Percentiles rank a stretch among this genome's conserved stretches.
These are phyloP conservation scores for Delphinella strobiligena DNA, from an alignment of 2,329 filamentous ascomycete species.

Conservation along the genomic window DNA sequence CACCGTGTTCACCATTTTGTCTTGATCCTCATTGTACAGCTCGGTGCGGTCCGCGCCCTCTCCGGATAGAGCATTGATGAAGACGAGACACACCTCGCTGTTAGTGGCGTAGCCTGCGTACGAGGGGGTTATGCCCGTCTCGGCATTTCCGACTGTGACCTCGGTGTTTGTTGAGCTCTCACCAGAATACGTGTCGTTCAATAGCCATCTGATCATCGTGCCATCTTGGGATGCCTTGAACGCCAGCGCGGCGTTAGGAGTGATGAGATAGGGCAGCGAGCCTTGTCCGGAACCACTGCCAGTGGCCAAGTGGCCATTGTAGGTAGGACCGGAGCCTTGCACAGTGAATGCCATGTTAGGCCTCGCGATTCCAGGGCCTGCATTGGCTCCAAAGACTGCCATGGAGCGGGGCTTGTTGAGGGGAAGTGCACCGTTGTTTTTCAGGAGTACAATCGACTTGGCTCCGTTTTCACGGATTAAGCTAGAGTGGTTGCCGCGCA, in stretches of 20 bases:
- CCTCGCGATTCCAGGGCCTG: slow-evolving; percentile 31
- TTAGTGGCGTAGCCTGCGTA: slow-evolving; percentile 24
- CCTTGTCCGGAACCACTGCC: slow-evolving; percentile 35
- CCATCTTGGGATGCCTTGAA: slow-evolving; percentile 14
- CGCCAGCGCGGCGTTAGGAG: slow-evolving; percentile 17
- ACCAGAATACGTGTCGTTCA: slow-evolving; percentile 18
- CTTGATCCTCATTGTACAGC: slow-evolving; percentile 31
- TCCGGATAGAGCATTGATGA: slow-evolving; percentile 43
- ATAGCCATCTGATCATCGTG: slow-evolving; percentile 13
- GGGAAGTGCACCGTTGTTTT: slow-evolving; percentile 36
- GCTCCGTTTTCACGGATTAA: slow-evolving; percentile 55
- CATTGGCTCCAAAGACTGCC: slow-evolving; percentile 39
- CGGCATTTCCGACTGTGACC: slow-evolving; percentile 48
- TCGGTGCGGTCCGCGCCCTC: slow-evolving; percentile 36
- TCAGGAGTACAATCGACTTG: slow-evolving; percentile 36
- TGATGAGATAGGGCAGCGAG: slow-evolving; percentile 20
- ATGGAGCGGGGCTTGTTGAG: slow-evolving; percentile 30
- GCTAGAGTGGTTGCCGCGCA: slow-evolving; percentile 57
- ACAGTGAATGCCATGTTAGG: slow-evolving; percentile 33
- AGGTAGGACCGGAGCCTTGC: slow-evolving; percentile 23
- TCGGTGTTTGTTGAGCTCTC: slow-evolving; percentile 33
- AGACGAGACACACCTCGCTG: slow-evolving; percentile 45
- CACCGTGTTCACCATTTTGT: slow-evolving; percentile 28
- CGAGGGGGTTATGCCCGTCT: slow-evolving; percentile 19
- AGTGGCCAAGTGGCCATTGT: slow-evolving; percentile 34